Evolutionary conservation across 2,329 filamentous ascomycete genomes (phyloP).

Genomic region (Colletotrichum tamarilloi): DNA sequence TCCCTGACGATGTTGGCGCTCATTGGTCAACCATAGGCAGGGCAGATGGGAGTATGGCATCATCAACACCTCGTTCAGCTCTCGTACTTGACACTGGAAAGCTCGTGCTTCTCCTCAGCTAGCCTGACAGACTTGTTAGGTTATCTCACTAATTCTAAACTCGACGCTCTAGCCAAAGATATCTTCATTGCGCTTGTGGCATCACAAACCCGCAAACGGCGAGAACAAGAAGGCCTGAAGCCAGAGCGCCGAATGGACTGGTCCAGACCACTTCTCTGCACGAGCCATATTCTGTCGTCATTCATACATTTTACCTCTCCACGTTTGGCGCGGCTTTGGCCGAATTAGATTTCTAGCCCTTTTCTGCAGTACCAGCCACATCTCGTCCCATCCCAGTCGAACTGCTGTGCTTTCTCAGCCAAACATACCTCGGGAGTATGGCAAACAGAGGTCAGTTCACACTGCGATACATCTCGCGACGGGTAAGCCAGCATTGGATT

Average conservation of each 20-base stretch:
- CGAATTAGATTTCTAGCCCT: background rate
- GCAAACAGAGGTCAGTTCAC: background rate
- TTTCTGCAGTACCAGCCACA: conserved; percentile 28
- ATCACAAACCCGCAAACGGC: conserved; percentile 6
- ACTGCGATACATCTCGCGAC: too few relatives aligned
- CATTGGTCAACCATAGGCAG: background rate
- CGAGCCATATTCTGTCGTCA: conserved; percentile 18
- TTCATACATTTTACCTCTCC: background rate
- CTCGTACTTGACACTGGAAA: background rate
- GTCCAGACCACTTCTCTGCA: conserved; percentile 15
- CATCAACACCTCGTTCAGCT: background rate
- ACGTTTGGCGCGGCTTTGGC: background rate
- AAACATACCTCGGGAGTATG: too few relatives aligned
- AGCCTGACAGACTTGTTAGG: background rate
- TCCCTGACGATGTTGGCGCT: background rate
- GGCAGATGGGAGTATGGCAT: background rate
- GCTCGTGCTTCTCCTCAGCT: background rate
- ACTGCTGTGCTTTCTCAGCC: too few relatives aligned
- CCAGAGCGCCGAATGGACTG: conserved; percentile 1
- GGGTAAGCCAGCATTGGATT: too few relatives aligned
- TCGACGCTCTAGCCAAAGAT: background rate
- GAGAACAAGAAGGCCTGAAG: background rate
- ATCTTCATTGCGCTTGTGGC: background rate
- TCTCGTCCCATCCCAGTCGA: background rate
- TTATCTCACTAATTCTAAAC: background rate